Percentiles rank a stretch among this genome's conserved stretches.
These are phyloP conservation scores for Candida andamanensis DNA, from an alignment of 805 yeast genomes.

Conservation along the genomic window DNA sequence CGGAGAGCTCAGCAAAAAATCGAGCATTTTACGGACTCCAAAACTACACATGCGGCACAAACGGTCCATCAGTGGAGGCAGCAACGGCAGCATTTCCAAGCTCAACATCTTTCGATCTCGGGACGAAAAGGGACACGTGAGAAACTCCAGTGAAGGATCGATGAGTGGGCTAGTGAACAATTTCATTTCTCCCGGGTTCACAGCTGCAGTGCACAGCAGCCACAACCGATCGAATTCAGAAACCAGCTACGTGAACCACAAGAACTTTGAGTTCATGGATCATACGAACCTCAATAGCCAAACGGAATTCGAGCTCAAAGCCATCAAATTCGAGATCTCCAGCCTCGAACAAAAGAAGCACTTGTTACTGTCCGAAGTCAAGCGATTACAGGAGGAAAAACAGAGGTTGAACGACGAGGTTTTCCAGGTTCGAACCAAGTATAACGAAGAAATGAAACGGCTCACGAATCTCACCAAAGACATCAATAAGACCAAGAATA, in stretches of 20 bases:
- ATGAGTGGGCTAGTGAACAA: slow-evolving; percentile 19
- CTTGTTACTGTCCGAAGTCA: slow-evolving; percentile 8
- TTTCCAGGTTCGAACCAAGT: slow-evolving; percentile 6
- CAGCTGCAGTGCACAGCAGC: slow-evolving; percentile 14
- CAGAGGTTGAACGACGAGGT: slow-evolving; percentile 9
- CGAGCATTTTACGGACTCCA: slow-evolving; percentile 26
- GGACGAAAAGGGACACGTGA: slow-evolving; percentile 27
- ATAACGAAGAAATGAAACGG: slow-evolving; percentile 11
- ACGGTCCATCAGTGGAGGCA: slow-evolving; percentile 36
- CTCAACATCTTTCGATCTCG: slow-evolving; percentile 29
- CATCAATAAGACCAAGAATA: slow-evolving; percentile 44
- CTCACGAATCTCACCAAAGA: slow-evolving; percentile 38
- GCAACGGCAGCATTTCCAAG: slow-evolving; percentile 17
- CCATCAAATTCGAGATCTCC: slow-evolving; percentile 33
- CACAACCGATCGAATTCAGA: slow-evolving; percentile 8
- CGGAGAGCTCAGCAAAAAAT: slow-evolving; percentile 18
- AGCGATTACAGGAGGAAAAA: slow-evolving; percentile 24
- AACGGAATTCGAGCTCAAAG: slow-evolving; percentile 7
- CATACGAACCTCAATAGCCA: slow-evolving; percentile 1
- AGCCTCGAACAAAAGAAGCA: slow-evolving; percentile 21
- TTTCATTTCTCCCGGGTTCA: slow-evolving; percentile 43
- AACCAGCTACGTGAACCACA: slow-evolving; percentile 6
- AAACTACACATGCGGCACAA: slow-evolving; percentile 35
- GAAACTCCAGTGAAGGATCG: slow-evolving; percentile 38
- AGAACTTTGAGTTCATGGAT: slow-evolving; percentile 6